These are phyloP conservation scores for Vitis hybrid DNA, from an alignment of 177 flowering plant species.

Conservation along the genomic window DNA sequence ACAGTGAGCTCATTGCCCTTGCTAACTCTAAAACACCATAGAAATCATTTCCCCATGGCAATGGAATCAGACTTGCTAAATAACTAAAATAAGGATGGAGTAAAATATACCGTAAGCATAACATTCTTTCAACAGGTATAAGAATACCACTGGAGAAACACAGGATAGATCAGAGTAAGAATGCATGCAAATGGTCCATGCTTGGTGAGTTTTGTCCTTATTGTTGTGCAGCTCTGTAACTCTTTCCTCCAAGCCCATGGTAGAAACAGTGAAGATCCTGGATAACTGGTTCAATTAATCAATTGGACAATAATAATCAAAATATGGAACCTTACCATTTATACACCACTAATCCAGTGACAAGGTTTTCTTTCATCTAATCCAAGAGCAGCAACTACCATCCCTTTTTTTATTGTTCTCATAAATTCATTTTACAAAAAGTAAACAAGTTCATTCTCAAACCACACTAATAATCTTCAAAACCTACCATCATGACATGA, in stretches of 20 bases:
- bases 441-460: too few species aligned
- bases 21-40: not conserved
- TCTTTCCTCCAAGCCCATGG: slow-evolving; percentile 48
- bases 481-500: too few species aligned
- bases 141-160: slow-evolving; percentile 67
- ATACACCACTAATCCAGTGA: too few species aligned
- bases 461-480: too few species aligned
- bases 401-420: too few species aligned
- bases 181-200: slow-evolving; percentile 48
- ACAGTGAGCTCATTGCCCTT: too few species aligned
- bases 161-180: slow-evolving; percentile 61
- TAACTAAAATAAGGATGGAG: not conserved
- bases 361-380: too few species aligned
- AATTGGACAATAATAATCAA: not conserved
- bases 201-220: slow-evolving; percentile 16
- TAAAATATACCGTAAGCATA: slow-evolving; percentile 58
- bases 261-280: slow-evolving; percentile 11
- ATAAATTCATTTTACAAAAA: too few species aligned
- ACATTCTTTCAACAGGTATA: slow-evolving; percentile 78
- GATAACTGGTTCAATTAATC: not conserved
- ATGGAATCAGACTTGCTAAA: slow-evolving; percentile 4
- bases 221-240: slow-evolving; percentile 15
- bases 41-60: not conserved
- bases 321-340: too few species aligned
- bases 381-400: too few species aligned